Conservation (phyloP, 2,329 filamentous ascomycete genomes). For the Fusarium anguioides region DNA sequence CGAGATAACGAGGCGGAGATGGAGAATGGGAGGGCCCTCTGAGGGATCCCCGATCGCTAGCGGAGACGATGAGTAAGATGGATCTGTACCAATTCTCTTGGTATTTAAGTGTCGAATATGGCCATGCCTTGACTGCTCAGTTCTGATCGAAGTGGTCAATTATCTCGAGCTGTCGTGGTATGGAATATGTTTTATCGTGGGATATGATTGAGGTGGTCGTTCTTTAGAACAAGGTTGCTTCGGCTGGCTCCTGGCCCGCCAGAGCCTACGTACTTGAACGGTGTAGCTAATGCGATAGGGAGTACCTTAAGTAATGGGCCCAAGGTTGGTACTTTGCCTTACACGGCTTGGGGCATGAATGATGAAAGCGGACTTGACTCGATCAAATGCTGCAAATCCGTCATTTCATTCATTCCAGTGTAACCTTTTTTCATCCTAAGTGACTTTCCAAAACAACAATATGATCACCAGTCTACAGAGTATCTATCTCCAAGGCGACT, state of each 20-base stretch:
- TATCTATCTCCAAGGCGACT: neutral
- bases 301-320: conserved; percentile 4
- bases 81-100: conserved; percentile 14
- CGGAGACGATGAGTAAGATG: conserved; percentile 34
- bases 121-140: neutral
- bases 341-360: conserved; percentile 8
- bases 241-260: conserved; percentile 14
- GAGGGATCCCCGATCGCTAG: conserved; percentile 25
- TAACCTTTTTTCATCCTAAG: neutral
- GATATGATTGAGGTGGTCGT: conserved; percentile 34
- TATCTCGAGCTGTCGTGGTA: conserved; percentile 8
- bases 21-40: conserved; percentile 21
- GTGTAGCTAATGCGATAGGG: conserved; percentile 19
- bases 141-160: neutral
- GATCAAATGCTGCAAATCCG: conserved; percentile 7
- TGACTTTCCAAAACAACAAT: neutral
- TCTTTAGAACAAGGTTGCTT: conserved; percentile 31
- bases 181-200: conserved; percentile 23
- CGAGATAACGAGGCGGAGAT: conserved; percentile 35
- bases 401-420: conserved; percentile 28
- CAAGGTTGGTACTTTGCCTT: neutral
- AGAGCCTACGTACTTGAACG: conserved; percentile 13
- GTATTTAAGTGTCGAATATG: neutral
- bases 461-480: neutral
- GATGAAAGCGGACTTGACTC: conserved; percentile 37